Conservation (phyloP, 208 protist species). For the Leishmania tarentolae region DNA sequence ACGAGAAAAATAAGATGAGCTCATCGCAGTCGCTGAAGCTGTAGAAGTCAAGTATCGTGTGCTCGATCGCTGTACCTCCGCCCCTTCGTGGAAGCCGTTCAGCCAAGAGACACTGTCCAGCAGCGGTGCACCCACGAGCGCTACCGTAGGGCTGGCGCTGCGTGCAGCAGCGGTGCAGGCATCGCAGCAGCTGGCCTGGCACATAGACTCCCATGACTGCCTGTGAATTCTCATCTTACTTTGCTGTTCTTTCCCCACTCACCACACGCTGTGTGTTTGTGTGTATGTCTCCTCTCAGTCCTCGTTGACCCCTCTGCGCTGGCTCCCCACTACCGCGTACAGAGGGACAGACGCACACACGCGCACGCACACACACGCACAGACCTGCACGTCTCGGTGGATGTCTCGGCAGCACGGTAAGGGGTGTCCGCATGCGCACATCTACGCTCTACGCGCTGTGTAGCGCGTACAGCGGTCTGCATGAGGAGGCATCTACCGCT, state of each 20-base stretch:
- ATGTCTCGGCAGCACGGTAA: neutral
- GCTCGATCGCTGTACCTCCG: neutral
- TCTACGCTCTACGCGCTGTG: neutral
- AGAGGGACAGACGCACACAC: too few relatives aligned
- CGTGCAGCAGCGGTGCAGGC: neutral
- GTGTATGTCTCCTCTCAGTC: neutral
- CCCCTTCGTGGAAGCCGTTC: neutral
- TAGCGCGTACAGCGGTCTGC: conserved; percentile 4
- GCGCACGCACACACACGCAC: too few relatives aligned
- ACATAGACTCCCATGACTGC: neutral
- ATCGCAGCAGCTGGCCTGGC: neutral
- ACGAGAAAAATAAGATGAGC: neutral
- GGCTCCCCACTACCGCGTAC: neutral
- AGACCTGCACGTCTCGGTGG: neutral
- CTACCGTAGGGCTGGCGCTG: neutral
- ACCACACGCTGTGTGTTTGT: neutral
- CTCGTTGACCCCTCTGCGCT: neutral
- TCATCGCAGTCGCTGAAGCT: neutral
- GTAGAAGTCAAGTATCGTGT: neutral
- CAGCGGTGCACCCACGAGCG: neutral
- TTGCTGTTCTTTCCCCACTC: neutral
- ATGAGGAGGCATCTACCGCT: neutral
- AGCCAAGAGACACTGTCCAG: neutral
- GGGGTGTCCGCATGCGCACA: neutral
- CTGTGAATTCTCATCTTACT: neutral